These are phyloP conservation scores for Aureobasidium sp. DNA, from an alignment of 2,329 filamentous ascomycete species.

Conservation along the genomic window DNA sequence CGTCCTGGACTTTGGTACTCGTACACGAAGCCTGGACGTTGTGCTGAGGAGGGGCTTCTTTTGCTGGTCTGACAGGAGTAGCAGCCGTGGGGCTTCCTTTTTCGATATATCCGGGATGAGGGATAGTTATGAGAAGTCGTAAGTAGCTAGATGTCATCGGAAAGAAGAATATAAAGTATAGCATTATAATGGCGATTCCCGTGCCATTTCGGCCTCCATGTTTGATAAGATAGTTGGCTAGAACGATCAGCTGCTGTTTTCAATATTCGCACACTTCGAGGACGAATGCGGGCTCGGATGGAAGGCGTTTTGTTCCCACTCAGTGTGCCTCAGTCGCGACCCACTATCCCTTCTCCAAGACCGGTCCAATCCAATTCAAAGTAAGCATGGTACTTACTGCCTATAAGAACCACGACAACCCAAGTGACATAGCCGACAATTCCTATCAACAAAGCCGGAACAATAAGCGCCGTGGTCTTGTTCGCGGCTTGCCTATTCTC, in stretches of 20 bases:
- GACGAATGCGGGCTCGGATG: neutral
- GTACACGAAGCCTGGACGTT: slow-evolving; percentile 19
- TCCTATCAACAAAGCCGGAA: slow-evolving; percentile 63
- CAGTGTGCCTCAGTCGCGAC: neutral
- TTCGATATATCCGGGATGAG: slow-evolving; percentile 67
- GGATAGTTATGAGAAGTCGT: slow-evolving; percentile 60
- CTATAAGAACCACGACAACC: slow-evolving; percentile 59
- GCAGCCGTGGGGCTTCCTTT: slow-evolving; percentile 38
- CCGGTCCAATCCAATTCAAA: neutral
- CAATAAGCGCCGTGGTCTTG: slow-evolving; percentile 55
- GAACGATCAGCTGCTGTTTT: slow-evolving; percentile 7
- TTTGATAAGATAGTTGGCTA: slow-evolving; percentile 66
- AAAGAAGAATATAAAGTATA: slow-evolving; percentile 67
- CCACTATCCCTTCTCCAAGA: neutral
- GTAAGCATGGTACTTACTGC: slow-evolving; percentile 47
- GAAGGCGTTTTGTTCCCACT: neutral
- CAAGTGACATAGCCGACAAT: slow-evolving; percentile 65
- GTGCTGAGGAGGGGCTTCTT: slow-evolving; percentile 3
- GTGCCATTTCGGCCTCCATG: slow-evolving; percentile 43
- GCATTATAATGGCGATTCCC: slow-evolving; percentile 61
- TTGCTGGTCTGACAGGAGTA: slow-evolving; percentile 26
- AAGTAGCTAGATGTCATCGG: slow-evolving; percentile 62
- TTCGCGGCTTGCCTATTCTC: slow-evolving; percentile 34
- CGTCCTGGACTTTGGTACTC: slow-evolving; percentile 19
- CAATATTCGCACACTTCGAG: neutral